Base-by-base conservation (phyloP, 768 basidiomycete species). In the Mrakia gelida region DNA sequence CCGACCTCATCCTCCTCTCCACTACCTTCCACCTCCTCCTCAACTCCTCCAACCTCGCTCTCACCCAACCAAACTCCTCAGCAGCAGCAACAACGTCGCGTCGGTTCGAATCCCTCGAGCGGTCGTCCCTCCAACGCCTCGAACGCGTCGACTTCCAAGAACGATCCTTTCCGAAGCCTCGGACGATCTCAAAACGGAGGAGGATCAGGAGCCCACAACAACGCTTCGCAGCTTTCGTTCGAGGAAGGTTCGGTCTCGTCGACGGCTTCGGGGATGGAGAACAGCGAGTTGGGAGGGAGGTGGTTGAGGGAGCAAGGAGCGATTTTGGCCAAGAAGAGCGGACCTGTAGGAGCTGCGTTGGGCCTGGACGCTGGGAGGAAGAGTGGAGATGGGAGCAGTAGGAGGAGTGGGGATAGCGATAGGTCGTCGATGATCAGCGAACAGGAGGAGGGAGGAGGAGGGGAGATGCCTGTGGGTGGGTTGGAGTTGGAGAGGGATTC, bases 261-360 rank as follows among this genome's bases (percentile, higher is more conserved):
- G 11, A 59, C 56, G 3, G 32, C 76, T 10, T 78, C 72, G 7
- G 72, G 72, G 23, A 72, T 73, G 45, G 77, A 78, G 67, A 87
- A 87, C 9, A 87, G 87, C 75, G 90, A 91, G 82, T 88, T 92
- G 13, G 92, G 92, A 0, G 89, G 89, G 10, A 89, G 91, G 38
- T 95, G 94, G 94, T 83, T 96, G 63, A 88, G 88, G 52, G 93
- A 95, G 81, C 94, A 96, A 38, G 77, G 73, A n/a, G 77, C 73
- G 28, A 67, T 67, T 41, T 52, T 65, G 38, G 45, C 45, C 21
- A 73, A 68, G 62, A 67, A 72, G 59, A 41, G 38, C 6, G 63
- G 75, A 65, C 61, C 61, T 6, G 32, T 73, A 1, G 49, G 18
- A 52, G 49, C 18, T 34, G 73, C 56, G 23, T 43, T 32, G n/a